Base-by-base conservation (phyloP, 495 filamentous ascomycete genomes). In the Aspergillus coremiiformis region DNA sequence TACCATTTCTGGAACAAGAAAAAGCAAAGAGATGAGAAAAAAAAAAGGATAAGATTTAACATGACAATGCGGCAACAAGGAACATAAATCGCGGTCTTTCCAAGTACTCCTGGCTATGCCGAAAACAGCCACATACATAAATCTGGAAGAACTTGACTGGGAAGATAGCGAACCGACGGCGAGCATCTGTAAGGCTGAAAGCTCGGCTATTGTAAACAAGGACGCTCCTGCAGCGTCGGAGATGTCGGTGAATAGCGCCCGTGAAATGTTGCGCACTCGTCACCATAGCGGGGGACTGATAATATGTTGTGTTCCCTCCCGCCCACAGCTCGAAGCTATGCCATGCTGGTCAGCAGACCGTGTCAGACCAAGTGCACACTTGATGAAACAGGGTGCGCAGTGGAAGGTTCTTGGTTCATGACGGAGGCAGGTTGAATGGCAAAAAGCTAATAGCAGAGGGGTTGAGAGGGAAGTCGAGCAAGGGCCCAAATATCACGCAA, bases 61-160 rank as follows among this genome's bases (percentile, higher is more conserved):
- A 52, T 35, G 32, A 51, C 54, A 61, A 63, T 59, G 33, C 53
- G 52, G 63, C 51, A 66, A 61, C 52, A 60, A 58, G 22, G 32
- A 60, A 45, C 49, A 60, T 58, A 57, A 54, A 61, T 62, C 60
- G 67, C 56, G 62, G 58, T 71, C 70, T 70, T 73, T 68, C 66
- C 58, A 66, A 64, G 62, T 66, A 69, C 72, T 61, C 72, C 69
- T 60, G 66, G 66, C 66, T 70, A 72, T 75, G 70, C 66, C 62
- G 55, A 65, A 66, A 55, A 60, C 56, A 52, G 57, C 52, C 61
- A 57, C 52, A 53, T 55, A 56, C 49, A 55, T 52, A 52, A 56
- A 56, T 53, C 24, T 53, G 54, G 43, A 48, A 48, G 39, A 46
- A 45, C 41, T 33, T 15, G 44, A 48, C 15, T n/a, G 37, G n/a